Evolutionary conservation across 1,139 yeast species (phyloP).

Genomic region (Kurtzmaniella natalensis): DNA sequence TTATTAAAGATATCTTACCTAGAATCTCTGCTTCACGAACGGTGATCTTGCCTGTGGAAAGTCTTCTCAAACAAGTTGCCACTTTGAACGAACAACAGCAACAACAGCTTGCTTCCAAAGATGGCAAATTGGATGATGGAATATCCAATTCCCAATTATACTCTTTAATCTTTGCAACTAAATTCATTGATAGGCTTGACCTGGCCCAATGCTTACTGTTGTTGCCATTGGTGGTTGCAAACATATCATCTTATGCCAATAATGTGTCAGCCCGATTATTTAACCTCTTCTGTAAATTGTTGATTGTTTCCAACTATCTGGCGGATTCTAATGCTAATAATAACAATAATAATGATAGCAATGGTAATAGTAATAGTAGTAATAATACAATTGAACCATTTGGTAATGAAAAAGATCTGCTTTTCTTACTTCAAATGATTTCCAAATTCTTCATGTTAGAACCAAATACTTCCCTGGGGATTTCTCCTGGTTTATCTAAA

Average conservation of each 20-base stretch:
- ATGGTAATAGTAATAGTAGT: background rate
- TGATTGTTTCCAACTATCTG: slow-evolving; percentile 39
- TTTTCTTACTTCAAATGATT: slow-evolving; percentile 42
- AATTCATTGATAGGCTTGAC: slow-evolving; percentile 54
- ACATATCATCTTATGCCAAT: slow-evolving; percentile 35
- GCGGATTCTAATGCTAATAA: slow-evolving; percentile 11
- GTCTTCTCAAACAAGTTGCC: slow-evolving; percentile 61
- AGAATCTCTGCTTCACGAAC: slow-evolving; percentile 56
- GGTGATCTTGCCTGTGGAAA: slow-evolving; percentile 57
- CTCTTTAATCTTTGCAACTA: slow-evolving; percentile 61
- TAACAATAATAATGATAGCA: background rate
- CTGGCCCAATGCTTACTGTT: slow-evolving; percentile 30
- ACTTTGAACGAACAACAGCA: slow-evolving; percentile 2
- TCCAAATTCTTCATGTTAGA: slow-evolving; percentile 54
- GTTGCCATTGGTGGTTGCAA: slow-evolving; percentile 46
- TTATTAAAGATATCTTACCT: slow-evolving; percentile 63
- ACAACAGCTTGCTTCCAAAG: too few relatives aligned
- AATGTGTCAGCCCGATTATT: slow-evolving; percentile 58
- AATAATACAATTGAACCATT: background rate
- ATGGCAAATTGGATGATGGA: slow-evolving; percentile 27
- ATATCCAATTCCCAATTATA: slow-evolving; percentile 56
- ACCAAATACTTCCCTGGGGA: slow-evolving; percentile 29
- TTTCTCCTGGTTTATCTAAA: slow-evolving; percentile 59
- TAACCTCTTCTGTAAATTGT: slow-evolving; percentile 52
- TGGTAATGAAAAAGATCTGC: slow-evolving; percentile 24